Base-by-base conservation (phyloP, 148 eudicot genomes). In the Rhododendron molle region DNA sequence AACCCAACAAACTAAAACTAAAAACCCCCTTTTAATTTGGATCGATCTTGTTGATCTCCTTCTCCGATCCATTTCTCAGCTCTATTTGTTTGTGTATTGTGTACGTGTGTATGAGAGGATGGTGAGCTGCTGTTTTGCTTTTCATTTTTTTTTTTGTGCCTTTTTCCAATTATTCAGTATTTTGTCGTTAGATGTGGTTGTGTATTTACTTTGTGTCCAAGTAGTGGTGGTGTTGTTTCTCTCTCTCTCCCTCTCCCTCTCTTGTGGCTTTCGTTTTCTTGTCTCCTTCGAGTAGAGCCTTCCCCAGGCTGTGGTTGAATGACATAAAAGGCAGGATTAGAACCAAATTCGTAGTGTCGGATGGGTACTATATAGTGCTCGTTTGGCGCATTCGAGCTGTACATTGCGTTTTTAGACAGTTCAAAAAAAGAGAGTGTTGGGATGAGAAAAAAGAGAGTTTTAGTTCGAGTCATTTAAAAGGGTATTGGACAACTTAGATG, bases 1-100 rank as follows among this genome's bases (percentile, higher is more conserved):
- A 96, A 96, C 86, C 90, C 96, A 3, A 90, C 95, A 86, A 92
- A 93, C 89, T 96, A 85, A 11, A 26, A 93, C 89, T 96, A 85
- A 11, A 26, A 69, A 11, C 18, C 76, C 20, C 76, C 7, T 40
- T 40, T 15, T 71, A 46, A 46, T 46, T 46, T 46, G 49, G 49
- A 46, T 30, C 49, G 1, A 44, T 10, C 47, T 44, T 77, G 11
- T 7, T 77, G 80, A 80, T 52, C 69, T 32, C 20, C 15, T 56
- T 7, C 8, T 30, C 7, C 15, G 8, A 15, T 10, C 40, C 26
- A 4, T 79, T 50, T 81, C 49, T 81, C 47, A 30, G 21, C 62
- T 50, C 30, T 40, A 84, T 52, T 21, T 28, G 78, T 11, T 78
- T 67, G 72, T 34, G 16, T 62, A 38, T 30, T 18, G 20, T 72